Evolutionary conservation across 495 filamentous ascomycete genomes (phyloP).

Genomic region (Diplogelasinospora grovesii): DNA sequence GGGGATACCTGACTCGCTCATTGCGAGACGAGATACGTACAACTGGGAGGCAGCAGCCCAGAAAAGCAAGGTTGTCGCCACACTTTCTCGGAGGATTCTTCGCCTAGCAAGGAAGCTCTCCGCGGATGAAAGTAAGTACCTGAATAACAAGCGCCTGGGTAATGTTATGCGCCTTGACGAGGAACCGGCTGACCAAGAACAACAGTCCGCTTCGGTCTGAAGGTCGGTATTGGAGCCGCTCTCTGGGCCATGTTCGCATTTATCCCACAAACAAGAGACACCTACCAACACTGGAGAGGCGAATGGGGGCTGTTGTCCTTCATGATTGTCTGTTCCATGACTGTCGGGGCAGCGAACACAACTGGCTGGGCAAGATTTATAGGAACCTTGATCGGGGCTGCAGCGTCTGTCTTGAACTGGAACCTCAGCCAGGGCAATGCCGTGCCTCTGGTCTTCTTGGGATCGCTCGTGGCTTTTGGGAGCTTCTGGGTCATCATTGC

Average conservation of each 20-base stretch:
- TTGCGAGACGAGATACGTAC: slow-evolving; percentile 34
- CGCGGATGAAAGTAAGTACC: slow-evolving; percentile 44
- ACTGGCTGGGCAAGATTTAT: slow-evolving; percentile 78
- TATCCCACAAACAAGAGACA: slow-evolving; percentile 64
- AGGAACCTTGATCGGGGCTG: slow-evolving; percentile 80
- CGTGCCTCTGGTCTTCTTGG: slow-evolving; percentile 64
- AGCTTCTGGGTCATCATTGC: slow-evolving; percentile 86
- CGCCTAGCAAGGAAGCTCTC: slow-evolving; percentile 35
- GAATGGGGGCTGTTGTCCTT: slow-evolving; percentile 97
- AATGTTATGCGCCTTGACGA: too few species aligned
- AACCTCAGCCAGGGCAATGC: slow-evolving; percentile 63
- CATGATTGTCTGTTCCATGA: slow-evolving; percentile 98
- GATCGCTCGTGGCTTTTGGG: slow-evolving; percentile 71
- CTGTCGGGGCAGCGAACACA: slow-evolving; percentile 88
- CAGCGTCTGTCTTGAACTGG: slow-evolving; percentile 73
- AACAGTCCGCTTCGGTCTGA: slow-evolving; percentile 66
- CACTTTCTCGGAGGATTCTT: slow-evolving; percentile 32
- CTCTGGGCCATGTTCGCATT: slow-evolving; percentile 86
- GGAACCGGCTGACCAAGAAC: too few species aligned
- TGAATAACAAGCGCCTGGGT: too few species aligned
- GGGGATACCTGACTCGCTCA: slow-evolving; percentile 40
- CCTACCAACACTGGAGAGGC: slow-evolving; percentile 84
- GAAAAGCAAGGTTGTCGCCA: slow-evolving; percentile 27
- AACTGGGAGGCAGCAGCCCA: slow-evolving; percentile 36
- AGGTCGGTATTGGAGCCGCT: slow-evolving; percentile 83